Base-by-base conservation (phyloP, 495 filamentous ascomycete genomes). In the Neurospora sp. region DNA sequence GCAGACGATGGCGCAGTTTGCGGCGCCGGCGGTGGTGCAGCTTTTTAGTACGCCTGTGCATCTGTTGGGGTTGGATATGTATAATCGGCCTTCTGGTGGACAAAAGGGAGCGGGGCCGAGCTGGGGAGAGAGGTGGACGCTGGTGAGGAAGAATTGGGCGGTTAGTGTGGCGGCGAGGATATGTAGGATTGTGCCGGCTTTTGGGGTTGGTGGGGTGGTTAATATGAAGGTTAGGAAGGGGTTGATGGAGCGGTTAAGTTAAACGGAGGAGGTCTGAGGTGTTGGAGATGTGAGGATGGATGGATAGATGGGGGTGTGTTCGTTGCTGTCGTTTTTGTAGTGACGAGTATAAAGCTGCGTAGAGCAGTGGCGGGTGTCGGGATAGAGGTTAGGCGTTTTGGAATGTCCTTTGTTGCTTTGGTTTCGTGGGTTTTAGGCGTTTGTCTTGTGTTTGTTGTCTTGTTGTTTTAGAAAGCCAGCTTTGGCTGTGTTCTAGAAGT, bases 161-260 rank as follows among this genome's bases (percentile, higher is more conserved):
- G 86, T 91, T 10, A 96, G 93, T 78, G 89, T 88, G 49, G 86
- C 88, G 77, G 95, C 95, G 76, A 85, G 96, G 70, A 93, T 98
- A 85, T 92, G 91, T 49, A 90, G 96, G 83, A 97, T 98, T 77
- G 87, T 98, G 37, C 95, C 96, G 70, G 95, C 95, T 20, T 98
- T 97, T 87, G 95, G 95, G 38, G 84, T 97, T 62, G 95, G 95
- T 2, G 95, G 95, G 4, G 94, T 97, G 66, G 91, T 94, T 4
- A 98, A 98, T 86, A 85, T 87, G 70, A 87, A 90, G 75, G 85
- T 97, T 70, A 87, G 95, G 77, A 85, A 84, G 80, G 78, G 76
- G 71, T 71, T 87, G 39, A 87, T 87, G 84, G 83, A 83, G 76
- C 78, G 72, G 75, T 75, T 86, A 27, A 74, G 70, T 14, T 85